These are phyloP conservation scores for Candida quercuum DNA, from an alignment of 805 yeast genomes.

Conservation along the genomic window DNA sequence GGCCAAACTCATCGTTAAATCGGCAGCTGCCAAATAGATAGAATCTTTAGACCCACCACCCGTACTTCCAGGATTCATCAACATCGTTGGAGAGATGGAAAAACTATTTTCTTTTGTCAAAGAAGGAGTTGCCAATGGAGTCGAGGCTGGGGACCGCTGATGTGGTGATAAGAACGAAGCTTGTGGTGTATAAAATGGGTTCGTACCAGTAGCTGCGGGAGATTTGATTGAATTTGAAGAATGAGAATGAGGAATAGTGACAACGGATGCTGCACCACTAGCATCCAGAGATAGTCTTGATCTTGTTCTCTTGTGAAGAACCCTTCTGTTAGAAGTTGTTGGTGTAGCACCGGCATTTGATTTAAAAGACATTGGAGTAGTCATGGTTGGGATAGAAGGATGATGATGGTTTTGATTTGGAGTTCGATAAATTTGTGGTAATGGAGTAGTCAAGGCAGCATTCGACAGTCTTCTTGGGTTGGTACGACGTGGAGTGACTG, in stretches of 20 bases:
- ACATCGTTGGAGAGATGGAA: constrained; percentile 20
- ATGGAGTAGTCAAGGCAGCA: constrained; percentile 28
- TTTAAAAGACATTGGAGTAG: constrained; percentile 9
- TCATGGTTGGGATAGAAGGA: neutral
- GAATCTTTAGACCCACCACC: constrained; percentile 5
- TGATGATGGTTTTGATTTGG: constrained; percentile 14
- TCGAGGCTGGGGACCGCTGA: constrained; percentile 15
- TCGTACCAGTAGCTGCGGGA: constrained; percentile 29
- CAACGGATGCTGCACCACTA: constrained; percentile 21
- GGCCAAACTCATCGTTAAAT: constrained; percentile 24
- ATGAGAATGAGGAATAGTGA: constrained; percentile 19
- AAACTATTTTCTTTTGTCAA: constrained; percentile 6
- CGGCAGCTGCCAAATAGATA: constrained; percentile 24
- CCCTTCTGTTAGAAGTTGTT: constrained; percentile 18
- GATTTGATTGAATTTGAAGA: constrained; percentile 25
- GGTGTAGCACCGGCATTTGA: constrained; percentile 8
- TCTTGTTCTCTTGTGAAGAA: constrained; percentile 34
- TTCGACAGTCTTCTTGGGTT: constrained; percentile 15
- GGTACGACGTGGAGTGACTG: constrained; percentile 28
- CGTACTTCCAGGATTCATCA: constrained; percentile 12
- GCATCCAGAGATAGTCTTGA: constrained; percentile 36
- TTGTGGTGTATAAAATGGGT: constrained; percentile 44
- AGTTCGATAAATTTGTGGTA: constrained; percentile 22
- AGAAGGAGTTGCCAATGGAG: constrained; percentile 23
- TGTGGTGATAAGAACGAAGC: constrained; percentile 37